Percentiles rank a stretch among this genome's conserved stretches.
Evolutionary conservation across 2,329 filamentous ascomycete genomes (phyloP).

Genomic region (Sarocladiaceae sp.): DNA sequence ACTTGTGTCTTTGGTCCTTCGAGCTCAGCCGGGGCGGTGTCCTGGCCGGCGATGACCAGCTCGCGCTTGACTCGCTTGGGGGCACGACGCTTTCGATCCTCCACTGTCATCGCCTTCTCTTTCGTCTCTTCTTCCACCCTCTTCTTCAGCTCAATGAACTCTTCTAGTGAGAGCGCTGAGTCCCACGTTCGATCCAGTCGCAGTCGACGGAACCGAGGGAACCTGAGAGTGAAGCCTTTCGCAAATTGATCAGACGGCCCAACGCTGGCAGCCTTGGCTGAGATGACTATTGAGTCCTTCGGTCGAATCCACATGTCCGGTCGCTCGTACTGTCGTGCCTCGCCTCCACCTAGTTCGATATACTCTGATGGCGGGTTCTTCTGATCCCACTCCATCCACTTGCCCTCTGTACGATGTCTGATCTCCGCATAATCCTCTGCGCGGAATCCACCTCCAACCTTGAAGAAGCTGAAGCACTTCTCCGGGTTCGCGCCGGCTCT

Average conservation of each 20-base stretch:
- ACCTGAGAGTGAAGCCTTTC: constrained; percentile 71
- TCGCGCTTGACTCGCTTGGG: constrained; percentile 62
- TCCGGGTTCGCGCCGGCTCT: constrained; percentile 54
- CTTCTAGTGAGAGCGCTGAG: constrained; percentile 67
- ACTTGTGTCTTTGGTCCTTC: constrained; percentile 53
- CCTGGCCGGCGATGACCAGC: constrained; percentile 65
- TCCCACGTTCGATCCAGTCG: constrained; percentile 82
- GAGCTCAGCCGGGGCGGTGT: constrained; percentile 35
- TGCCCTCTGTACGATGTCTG: constrained; percentile 77
- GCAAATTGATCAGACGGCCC: constrained; percentile 72
- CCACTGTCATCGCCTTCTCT: constrained; percentile 72
- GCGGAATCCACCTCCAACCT: constrained; percentile 90
- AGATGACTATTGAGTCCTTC: constrained; percentile 77
- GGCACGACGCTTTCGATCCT: constrained; percentile 51
- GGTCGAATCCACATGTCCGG: constrained; percentile 94
- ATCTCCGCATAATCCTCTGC: constrained; percentile 80
- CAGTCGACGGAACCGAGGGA: constrained; percentile 80
- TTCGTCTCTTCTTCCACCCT: constrained; percentile 64
- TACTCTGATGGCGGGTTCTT: constrained; percentile 69
- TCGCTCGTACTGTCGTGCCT: constrained; percentile 61
- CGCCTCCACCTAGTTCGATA: constrained; percentile 75
- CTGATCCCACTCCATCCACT: constrained; percentile 82
- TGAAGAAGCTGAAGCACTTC: constrained; percentile 92
- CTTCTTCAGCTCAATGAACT: constrained; percentile 66
- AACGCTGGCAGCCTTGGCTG: constrained; percentile 81